Evolutionary conservation across 305 asterid species (phyloP).

Genomic region (Fraxinus sp.): DNA sequence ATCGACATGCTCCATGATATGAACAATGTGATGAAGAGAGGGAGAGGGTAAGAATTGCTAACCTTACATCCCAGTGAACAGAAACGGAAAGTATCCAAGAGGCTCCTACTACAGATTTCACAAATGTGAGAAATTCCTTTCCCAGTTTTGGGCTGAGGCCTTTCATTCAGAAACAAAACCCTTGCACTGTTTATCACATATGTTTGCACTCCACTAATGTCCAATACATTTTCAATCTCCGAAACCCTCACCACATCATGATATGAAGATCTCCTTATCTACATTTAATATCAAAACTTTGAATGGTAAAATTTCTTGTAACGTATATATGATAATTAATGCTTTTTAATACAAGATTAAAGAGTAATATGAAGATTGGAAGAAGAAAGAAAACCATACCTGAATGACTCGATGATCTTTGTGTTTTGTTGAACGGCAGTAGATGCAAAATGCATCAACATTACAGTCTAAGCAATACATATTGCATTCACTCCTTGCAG

Average conservation of each 20-base stretch:
- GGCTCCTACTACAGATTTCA: slow-evolving; percentile 71
- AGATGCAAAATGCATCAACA: slow-evolving; percentile 67
- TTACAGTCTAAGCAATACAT: slow-evolving; percentile 88
- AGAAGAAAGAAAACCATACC: slow-evolving; percentile 34
- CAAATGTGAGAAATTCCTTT: slow-evolving; percentile 71
- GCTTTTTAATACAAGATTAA: neutral
- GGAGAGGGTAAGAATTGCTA: neutral
- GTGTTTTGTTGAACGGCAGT: slow-evolving; percentile 84
- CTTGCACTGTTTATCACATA: slow-evolving; percentile 85
- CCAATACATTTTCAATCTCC: slow-evolving; percentile 78
- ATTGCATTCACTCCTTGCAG: slow-evolving; percentile 84
- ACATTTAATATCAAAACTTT: neutral
- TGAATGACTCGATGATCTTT: slow-evolving; percentile 93
- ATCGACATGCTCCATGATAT: neutral
- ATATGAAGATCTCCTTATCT: slow-evolving; percentile 95
- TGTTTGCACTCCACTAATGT: slow-evolving; percentile 72
- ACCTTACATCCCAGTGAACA: slow-evolving; percentile 87
- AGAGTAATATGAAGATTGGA: neutral
- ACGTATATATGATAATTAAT: neutral
- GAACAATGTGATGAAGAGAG: neutral
- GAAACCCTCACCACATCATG: slow-evolving; percentile 95
- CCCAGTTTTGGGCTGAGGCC: slow-evolving; percentile 76
- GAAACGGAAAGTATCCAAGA: slow-evolving; percentile 69
- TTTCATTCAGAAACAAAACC: slow-evolving; percentile 75
- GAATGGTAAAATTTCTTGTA: neutral